Percentiles rank a stretch among this genome's conserved stretches.
Conservation (phyloP, 1,284 basidiomycete species). For the Puccinia polysora region DNA sequence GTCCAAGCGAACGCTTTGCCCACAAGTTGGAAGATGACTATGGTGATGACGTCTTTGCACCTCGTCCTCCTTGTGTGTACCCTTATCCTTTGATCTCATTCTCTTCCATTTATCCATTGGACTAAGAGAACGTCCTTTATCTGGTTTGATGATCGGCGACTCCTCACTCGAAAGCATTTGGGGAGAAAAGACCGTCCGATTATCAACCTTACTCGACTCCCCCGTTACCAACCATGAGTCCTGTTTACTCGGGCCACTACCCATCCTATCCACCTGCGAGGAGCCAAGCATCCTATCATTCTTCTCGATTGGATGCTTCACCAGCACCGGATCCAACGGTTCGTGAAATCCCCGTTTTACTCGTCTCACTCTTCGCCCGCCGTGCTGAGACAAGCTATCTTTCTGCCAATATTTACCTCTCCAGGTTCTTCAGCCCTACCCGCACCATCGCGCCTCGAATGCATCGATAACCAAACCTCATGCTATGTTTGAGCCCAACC, state of each 20-base stretch:
- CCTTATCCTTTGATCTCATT: background rate
- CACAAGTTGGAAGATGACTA: constrained; percentile 37
- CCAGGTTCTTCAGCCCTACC: constrained; percentile 6
- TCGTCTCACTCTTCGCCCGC: background rate
- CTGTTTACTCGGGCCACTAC: background rate
- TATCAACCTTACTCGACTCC: constrained; percentile 20
- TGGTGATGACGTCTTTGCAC: constrained; percentile 32
- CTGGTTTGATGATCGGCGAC: background rate
- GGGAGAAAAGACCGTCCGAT: constrained; percentile 20
- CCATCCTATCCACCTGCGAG: constrained; percentile 11
- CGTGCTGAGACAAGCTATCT: background rate
- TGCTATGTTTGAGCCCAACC: constrained; percentile 21
- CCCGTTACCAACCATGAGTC: background rate
- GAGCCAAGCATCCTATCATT: background rate
- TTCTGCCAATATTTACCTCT: background rate
- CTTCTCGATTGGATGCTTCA: background rate
- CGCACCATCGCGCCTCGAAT: background rate
- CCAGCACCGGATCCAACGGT: background rate
- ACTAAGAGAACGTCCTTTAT: too few relatives aligned
- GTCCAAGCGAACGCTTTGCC: constrained; percentile 19
- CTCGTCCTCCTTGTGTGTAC: constrained; percentile 36
- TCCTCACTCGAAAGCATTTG: background rate
- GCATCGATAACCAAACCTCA: background rate
- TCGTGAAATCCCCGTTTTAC: background rate
- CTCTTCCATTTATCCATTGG: background rate